phyloP scores from a whole-genome alignment of 768 basidiomycete species.

The Lactifluus pinguis region DNA sequence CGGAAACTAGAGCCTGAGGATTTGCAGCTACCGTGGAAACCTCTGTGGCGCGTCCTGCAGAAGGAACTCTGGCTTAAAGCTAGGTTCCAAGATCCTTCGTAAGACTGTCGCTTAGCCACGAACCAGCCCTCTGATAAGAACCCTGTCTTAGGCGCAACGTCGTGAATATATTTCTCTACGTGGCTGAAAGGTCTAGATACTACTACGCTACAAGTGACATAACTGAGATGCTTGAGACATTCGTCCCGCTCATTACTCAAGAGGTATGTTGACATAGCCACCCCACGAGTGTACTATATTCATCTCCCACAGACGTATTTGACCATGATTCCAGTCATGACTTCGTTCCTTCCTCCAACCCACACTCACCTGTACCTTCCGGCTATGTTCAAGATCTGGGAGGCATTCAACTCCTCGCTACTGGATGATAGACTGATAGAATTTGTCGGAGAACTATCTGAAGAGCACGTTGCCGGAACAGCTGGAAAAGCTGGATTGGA shows the following conservation, averaged over 20 bases:
- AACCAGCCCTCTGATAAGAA: not conserved
- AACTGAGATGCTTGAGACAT: conserved; percentile 57
- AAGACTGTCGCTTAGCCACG: conserved; percentile 20
- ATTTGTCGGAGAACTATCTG: conserved; percentile 56
- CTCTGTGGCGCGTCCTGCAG: conserved; percentile 66
- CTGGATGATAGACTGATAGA: conserved; percentile 72
- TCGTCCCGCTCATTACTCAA: conserved; percentile 62
- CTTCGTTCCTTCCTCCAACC: conserved; percentile 67
- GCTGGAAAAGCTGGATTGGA: conserved; percentile 44
- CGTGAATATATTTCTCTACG: conserved; percentile 61
- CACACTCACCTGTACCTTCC: conserved; percentile 63
- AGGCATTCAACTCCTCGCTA: conserved; percentile 64
- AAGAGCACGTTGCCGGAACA: conserved; percentile 58
- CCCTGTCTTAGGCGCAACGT: conserved; percentile 38
- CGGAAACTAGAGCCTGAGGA: conserved; percentile 61
- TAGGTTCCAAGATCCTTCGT: conserved; percentile 51
- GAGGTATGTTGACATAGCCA: conserved; percentile 39
- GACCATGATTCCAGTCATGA: conserved; percentile 65
- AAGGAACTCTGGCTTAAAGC: conserved; percentile 71
- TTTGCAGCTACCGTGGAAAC: conserved; percentile 62
- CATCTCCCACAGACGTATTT: conserved; percentile 43
- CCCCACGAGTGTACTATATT: not conserved
- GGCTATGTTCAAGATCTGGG: conserved; percentile 65
- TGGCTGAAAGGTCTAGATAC: conserved; percentile 63
- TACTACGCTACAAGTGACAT: conserved; percentile 63